A percentile compares a stretch with the other conserved stretches of the same genome.
Conservation (phyloP, 305 asterid species). For the Solanum hybrid region DNA sequence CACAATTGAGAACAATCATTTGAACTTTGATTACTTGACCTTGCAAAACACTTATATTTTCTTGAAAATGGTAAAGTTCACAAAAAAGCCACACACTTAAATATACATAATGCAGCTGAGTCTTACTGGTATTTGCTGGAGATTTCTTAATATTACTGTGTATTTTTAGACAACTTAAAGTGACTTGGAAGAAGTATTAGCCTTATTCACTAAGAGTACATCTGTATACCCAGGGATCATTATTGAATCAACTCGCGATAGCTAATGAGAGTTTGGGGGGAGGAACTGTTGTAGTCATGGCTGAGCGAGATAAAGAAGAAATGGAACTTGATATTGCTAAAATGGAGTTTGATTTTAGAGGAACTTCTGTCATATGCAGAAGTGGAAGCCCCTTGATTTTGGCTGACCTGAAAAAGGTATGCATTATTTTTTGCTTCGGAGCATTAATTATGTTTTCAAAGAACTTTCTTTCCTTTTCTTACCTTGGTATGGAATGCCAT, state of each 20-base stretch:
- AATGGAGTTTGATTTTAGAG: conserved; percentile 89
- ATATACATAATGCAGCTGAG: background rate
- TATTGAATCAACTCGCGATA: conserved; percentile 82
- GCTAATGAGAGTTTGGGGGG: conserved; percentile 94
- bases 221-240: conserved; percentile 52
- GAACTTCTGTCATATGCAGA: conserved; percentile 89
- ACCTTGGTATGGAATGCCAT: background rate
- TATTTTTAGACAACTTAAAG: background rate
- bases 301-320: conserved; percentile 94
- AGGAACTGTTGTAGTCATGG: conserved; percentile 85
- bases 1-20: background rate
- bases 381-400: conserved; percentile 89
- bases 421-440: background rate
- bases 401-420: conserved; percentile 77
- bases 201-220: conserved; percentile 9
- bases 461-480: background rate
- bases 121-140: background rate
- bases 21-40: background rate
- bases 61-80: background rate
- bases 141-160: background rate
- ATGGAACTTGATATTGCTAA: conserved; percentile 91
- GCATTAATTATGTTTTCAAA: background rate
- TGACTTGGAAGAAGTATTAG: background rate
- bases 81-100: background rate
- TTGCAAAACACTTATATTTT: background rate